Evolutionary conservation across 306 rosid genomes (phyloP).

Genomic region (Prunus dulcis): DNA sequence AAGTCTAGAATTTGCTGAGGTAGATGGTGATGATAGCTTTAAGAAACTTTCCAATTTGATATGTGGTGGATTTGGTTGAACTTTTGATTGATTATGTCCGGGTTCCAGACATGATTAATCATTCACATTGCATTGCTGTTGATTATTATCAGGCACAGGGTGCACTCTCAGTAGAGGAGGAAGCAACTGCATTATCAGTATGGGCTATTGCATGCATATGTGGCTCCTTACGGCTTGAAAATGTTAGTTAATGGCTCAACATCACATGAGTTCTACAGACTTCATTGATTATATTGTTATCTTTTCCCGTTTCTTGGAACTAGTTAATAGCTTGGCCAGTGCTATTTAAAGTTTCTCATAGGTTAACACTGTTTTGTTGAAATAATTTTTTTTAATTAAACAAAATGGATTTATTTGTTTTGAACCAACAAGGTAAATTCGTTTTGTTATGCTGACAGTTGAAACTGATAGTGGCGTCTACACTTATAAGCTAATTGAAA

Average conservation of each 20-base stretch:
- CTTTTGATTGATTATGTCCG: neutral
- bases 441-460: neutral
- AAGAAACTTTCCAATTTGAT: neutral
- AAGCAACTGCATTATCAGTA: conserved; percentile 84
- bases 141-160: conserved; percentile 66
- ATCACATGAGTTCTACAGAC: neutral
- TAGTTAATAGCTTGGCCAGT: neutral
- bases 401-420: too few relatives aligned
- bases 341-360: too few relatives aligned
- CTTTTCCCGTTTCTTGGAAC: neutral
- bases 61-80: neutral
- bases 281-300: neutral
- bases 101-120: conserved; percentile 6
- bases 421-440: too few relatives aligned
- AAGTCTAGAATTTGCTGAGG: conserved; percentile 65
- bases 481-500: neutral
- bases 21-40: conserved; percentile 33
- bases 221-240: conserved; percentile 93
- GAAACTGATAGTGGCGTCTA: neutral
- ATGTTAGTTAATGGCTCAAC: conserved; percentile 50
- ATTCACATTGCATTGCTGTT: conserved; percentile 24
- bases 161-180: conserved; percentile 82
- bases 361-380: too few relatives aligned
- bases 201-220: conserved; percentile 95
- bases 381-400: too few relatives aligned